Conservation (phyloP, 2,329 filamentous ascomycete species). For the Tolypocladium ophioglossoides region DNA sequence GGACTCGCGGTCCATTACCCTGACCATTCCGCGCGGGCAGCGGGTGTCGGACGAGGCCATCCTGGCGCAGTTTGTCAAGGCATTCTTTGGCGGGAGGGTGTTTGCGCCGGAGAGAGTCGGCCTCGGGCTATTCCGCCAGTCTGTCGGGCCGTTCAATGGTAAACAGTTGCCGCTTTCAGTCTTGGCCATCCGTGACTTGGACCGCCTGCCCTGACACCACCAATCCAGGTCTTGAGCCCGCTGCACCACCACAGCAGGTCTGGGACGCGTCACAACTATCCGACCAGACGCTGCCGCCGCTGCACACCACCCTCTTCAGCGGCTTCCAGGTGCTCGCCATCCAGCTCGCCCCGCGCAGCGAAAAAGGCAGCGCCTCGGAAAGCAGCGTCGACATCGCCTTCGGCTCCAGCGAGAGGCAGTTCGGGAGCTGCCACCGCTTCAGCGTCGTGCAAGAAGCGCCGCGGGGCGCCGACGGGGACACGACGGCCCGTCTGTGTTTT, state of each 20-base stretch:
- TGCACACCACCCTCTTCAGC: slow-evolving; percentile 14
- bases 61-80: slow-evolving; percentile 16
- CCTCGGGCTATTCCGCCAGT: slow-evolving; percentile 5
- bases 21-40: slow-evolving; percentile 9
- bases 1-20: slow-evolving; percentile 14
- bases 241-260: neutral
- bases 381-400: slow-evolving; percentile 19
- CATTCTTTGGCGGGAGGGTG: slow-evolving; percentile 19
- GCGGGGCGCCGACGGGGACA: neutral
- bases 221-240: neutral
- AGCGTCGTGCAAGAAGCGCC: slow-evolving; percentile 10
- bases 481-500: slow-evolving; percentile 9
- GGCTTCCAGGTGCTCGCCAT: slow-evolving; percentile 15
- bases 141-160: neutral
- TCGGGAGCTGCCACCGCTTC: slow-evolving; percentile 20
- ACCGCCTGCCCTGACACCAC: neutral
- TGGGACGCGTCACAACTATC: slow-evolving; percentile 11
- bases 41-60: slow-evolving; percentile 14
- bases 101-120: slow-evolving; percentile 13
- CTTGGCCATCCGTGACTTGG: neutral
- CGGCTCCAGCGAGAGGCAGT: slow-evolving; percentile 12
- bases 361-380: neutral
- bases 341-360: neutral
- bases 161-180: no score
- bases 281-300: slow-evolving; percentile 5